Evolutionary conservation across 2,329 filamentous ascomycete genomes (phyloP).

Genomic region (Alternaria atra): DNA sequence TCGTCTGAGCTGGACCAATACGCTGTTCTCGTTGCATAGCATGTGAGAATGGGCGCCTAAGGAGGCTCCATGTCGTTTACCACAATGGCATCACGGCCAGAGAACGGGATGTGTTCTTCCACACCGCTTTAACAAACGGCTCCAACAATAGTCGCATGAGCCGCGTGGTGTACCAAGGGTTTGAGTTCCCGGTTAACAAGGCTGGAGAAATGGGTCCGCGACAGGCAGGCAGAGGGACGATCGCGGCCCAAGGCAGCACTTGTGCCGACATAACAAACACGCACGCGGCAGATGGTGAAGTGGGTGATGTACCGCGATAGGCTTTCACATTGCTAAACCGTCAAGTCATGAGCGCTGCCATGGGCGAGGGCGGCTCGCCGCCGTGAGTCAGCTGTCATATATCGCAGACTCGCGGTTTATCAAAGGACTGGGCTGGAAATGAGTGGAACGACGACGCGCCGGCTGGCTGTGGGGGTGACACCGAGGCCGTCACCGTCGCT

Average conservation of each 20-base stretch:
- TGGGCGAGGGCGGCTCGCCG: not conserved
- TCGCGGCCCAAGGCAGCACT: constrained; percentile 18
- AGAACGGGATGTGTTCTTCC: not conserved
- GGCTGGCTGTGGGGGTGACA: constrained; percentile 6
- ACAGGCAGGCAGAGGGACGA: constrained; percentile 8
- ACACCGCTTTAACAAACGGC: not conserved
- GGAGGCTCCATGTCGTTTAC: not conserved
- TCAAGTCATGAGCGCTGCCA: not conserved
- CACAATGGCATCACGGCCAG: not conserved
- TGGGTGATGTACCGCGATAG: not conserved
- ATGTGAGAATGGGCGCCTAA: constrained; percentile 14
- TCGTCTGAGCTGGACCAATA: not conserved
- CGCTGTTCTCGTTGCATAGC: not conserved
- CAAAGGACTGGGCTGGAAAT: constrained; percentile 7
- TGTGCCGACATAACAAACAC: constrained; percentile 15
- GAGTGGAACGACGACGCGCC: constrained; percentile 19
- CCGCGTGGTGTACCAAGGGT: not conserved
- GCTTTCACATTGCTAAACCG: constrained; percentile 11
- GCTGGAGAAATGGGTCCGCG: constrained; percentile 9
- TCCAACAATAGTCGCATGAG: not conserved
- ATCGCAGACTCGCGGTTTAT: constrained; percentile 10
- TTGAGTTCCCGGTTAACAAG: not conserved
- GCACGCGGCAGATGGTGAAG: constrained; percentile 6
- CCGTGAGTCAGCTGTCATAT: constrained; percentile 13
- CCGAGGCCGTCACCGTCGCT: constrained; percentile 1